A percentile compares a stretch with the other conserved stretches of the same genome.
Conservation (phyloP, 2,329 filamentous ascomycete species). For the Aspergillus fumigatus region DNA sequence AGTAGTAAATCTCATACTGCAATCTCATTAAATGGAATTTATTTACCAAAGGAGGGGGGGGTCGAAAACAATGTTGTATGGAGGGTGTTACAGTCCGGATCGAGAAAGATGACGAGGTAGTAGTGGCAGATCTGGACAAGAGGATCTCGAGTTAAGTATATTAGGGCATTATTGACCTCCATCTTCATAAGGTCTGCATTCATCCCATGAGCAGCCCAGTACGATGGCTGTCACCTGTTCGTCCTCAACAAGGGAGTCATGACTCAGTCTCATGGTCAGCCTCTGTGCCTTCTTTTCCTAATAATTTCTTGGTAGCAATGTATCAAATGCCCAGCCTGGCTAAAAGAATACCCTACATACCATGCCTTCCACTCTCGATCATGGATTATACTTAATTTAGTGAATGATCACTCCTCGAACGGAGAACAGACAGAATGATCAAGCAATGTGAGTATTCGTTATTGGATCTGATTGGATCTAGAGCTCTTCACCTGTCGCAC, state of each 20-base stretch:
- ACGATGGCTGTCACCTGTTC: constrained; percentile 24
- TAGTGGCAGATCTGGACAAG: neutral
- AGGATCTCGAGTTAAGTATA: neutral
- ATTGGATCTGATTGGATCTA: neutral
- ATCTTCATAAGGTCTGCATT: neutral
- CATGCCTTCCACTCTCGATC: neutral
- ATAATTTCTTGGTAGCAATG: constrained; percentile 8
- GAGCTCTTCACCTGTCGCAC: neutral
- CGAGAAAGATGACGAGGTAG: constrained; percentile 4
- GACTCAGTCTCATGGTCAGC: constrained; percentile 19
- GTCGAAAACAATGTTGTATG: constrained; percentile 3
- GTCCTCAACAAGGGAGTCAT: constrained; percentile 14
- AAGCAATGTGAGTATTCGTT: constrained; percentile 10
- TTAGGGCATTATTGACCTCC: constrained; percentile 7
- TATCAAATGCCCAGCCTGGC: constrained; percentile 17
- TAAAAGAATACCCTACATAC: constrained; percentile 15
- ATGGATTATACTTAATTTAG: neutral
- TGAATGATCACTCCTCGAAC: neutral
- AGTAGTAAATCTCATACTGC: neutral
- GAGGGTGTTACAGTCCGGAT: constrained; percentile 23
- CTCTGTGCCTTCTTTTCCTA: neutral
- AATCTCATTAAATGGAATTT: neutral
- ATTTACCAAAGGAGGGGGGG: neutral
- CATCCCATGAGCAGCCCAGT: constrained; percentile 23
- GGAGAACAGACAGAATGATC: constrained; percentile 12